Evolutionary conservation across 2,329 filamentous ascomycete genomes (phyloP).

Genomic region (Harringtonia aguacate): DNA sequence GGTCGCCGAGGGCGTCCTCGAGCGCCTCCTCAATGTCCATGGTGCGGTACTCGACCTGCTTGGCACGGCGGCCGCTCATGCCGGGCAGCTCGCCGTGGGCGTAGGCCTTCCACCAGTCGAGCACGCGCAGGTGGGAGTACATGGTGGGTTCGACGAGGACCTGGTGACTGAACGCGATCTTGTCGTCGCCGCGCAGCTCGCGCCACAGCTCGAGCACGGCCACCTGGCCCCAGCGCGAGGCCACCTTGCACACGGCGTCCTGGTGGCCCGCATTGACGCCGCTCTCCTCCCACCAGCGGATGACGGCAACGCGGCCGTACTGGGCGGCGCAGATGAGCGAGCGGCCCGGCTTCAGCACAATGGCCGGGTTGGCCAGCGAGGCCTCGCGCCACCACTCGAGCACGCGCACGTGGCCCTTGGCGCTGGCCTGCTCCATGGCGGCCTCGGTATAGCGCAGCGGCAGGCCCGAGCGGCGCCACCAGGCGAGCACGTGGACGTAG

Average conservation of each 20-base stretch:
- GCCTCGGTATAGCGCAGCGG: slow-evolving; percentile 77
- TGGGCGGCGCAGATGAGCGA: slow-evolving; percentile 77
- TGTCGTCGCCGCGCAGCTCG: slow-evolving; percentile 52
- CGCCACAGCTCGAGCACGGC: slow-evolving; percentile 78
- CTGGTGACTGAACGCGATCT: slow-evolving; percentile 24
- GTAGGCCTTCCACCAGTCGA: slow-evolving; percentile 86
- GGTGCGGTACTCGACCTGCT: slow-evolving; percentile 83
- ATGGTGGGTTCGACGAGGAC: slow-evolving; percentile 73
- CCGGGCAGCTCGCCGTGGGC: slow-evolving; percentile 43
- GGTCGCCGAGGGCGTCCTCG: slow-evolving; percentile 68
- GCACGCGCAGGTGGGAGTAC: slow-evolving; percentile 69
- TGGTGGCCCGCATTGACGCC: slow-evolving; percentile 70
- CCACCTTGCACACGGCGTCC: slow-evolving; percentile 73
- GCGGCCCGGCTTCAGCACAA: slow-evolving; percentile 69
- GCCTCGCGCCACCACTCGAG: slow-evolving; percentile 89
- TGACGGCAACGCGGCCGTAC: slow-evolving; percentile 63
- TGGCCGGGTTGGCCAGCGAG: slow-evolving; percentile 12
- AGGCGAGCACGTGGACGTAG: slow-evolving; percentile 80
- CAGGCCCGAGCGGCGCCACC: slow-evolving; percentile 68
- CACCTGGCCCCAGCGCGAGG: slow-evolving; percentile 76
- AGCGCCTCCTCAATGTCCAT: slow-evolving; percentile 93
- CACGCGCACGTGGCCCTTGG: slow-evolving; percentile 73
- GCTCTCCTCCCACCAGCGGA: slow-evolving; percentile 82
- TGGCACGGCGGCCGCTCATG: slow-evolving; percentile 44
- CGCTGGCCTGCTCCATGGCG: slow-evolving; percentile 78